A percentile compares a stretch with the other conserved stretches of the same genome.
These are phyloP conservation scores for Rhizopogon vinicolor DNA, from an alignment of 768 basidiomycete genomes.

Conservation along the genomic window DNA sequence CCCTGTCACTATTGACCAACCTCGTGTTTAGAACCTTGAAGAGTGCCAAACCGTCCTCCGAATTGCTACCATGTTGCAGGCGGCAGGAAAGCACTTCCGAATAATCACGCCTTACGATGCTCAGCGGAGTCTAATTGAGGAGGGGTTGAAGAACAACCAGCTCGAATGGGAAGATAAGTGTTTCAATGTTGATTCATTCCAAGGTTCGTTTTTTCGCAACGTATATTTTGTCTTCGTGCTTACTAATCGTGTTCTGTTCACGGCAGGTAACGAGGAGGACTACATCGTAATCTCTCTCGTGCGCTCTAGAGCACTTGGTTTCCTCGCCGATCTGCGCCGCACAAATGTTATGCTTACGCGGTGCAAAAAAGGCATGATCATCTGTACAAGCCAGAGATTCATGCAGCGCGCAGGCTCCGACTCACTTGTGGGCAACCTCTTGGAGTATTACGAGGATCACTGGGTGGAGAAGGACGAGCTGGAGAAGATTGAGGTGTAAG, in stretches of 20 bases:
- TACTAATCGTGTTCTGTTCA: conserved; percentile 1
- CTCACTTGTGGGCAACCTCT: conserved; percentile 39
- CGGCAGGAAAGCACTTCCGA: conserved; percentile 42
- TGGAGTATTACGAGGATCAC: conserved; percentile 24
- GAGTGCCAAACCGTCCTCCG: conserved; percentile 55
- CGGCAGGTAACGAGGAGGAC: conserved; percentile 77
- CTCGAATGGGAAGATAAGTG: conserved; percentile 64
- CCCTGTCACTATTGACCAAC: background rate
- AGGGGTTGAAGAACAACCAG: conserved; percentile 40
- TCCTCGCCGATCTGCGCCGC: conserved; percentile 57
- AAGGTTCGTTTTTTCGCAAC: conserved; percentile 44
- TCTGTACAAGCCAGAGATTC: conserved; percentile 60
- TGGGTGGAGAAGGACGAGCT: conserved; percentile 35
- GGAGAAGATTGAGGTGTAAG: conserved; percentile 1
- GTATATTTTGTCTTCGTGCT: background rate
- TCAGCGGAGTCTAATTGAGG: conserved; percentile 59
- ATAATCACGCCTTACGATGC: conserved; percentile 83
- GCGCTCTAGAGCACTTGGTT: conserved; percentile 59
- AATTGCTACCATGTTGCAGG: conserved; percentile 54
- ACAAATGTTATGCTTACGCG: conserved; percentile 89
- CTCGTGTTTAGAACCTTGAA: conserved; percentile 44
- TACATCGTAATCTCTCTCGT: conserved; percentile 72
- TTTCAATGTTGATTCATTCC: conserved; percentile 78
- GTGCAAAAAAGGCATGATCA: conserved; percentile 75
- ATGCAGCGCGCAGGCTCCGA: conserved; percentile 47